A percentile compares a stretch with the other conserved stretches of the same genome.
These are phyloP conservation scores for Spergularia azorica DNA, from an alignment of 179 eudicot genomes.

Conservation along the genomic window DNA sequence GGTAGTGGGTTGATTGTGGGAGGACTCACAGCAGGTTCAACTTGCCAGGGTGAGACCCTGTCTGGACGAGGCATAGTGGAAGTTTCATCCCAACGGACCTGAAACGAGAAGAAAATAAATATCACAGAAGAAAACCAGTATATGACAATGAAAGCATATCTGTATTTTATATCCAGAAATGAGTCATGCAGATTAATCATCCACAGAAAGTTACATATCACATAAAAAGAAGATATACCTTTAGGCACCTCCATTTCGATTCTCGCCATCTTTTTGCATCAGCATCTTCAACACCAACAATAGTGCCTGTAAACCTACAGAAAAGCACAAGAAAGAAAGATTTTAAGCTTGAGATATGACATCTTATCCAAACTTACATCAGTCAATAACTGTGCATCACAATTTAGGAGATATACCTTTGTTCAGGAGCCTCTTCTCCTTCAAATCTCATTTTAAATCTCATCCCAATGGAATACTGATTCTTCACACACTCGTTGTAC, in stretches of 20 bases:
- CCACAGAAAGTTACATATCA: neutral
- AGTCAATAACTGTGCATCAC: neutral
- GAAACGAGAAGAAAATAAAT: slow-evolving; percentile 1
- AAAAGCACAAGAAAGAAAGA: neutral
- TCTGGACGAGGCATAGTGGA: slow-evolving; percentile 88
- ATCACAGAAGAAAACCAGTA: neutral
- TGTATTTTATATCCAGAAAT: neutral
- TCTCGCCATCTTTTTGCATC: slow-evolving; percentile 77
- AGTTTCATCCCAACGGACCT: slow-evolving; percentile 99
- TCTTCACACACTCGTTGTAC: slow-evolving; percentile 77
- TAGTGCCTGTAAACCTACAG: slow-evolving; percentile 87
- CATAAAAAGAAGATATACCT: slow-evolving; percentile 46
- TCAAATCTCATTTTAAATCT: slow-evolving; percentile 98
- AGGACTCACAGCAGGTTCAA: slow-evolving; percentile 78
- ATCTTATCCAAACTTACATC: too few relatives aligned
- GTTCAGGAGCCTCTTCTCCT: slow-evolving; percentile 99
- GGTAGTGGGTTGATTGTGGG: slow-evolving; percentile 82
- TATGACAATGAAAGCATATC: neutral
- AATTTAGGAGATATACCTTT: slow-evolving; percentile 52
- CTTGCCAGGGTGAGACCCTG: slow-evolving; percentile 92
- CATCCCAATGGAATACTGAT: slow-evolving; percentile 85
- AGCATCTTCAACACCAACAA: slow-evolving; percentile 86
- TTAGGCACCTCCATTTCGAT: slow-evolving; percentile 90
- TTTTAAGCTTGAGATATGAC: too few relatives aligned
- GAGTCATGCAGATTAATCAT: too few relatives aligned